Evolutionary conservation across 2,329 filamentous ascomycete species (phyloP).

Genomic region (Nannizzia gypsea): DNA sequence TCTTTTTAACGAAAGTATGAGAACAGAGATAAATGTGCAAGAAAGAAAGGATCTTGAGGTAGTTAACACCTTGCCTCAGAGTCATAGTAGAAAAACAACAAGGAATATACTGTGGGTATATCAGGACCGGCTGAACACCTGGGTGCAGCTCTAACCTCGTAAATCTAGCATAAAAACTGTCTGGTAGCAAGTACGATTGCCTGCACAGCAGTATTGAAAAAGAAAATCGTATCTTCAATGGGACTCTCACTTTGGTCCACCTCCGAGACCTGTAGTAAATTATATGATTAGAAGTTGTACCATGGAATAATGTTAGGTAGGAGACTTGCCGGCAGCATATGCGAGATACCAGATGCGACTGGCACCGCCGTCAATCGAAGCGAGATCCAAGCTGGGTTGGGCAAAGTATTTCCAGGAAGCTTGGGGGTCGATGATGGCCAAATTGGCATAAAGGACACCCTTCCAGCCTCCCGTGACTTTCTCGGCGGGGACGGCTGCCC

Average conservation of each 20-base stretch:
- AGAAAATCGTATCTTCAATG: not conserved
- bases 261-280: conserved; percentile 12
- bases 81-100: not conserved
- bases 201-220: not conserved
- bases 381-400: conserved; percentile 50
- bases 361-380: conserved; percentile 63
- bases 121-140: not conserved
- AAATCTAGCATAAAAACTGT: not conserved
- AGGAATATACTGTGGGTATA: not conserved
- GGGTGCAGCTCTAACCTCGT: not conserved
- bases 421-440: conserved; percentile 61
- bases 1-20: not conserved
- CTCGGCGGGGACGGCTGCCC: conserved; percentile 46
- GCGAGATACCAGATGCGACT: conserved; percentile 76
- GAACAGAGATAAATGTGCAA: not conserved
- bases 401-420: conserved; percentile 66
- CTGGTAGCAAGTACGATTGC: not conserved
- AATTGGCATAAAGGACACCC: conserved; percentile 71
- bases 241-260: conserved; percentile 7
- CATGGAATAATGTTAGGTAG: not conserved
- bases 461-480: conserved; percentile 66
- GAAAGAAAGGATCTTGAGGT: not conserved
- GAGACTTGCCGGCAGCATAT: conserved; percentile 53
- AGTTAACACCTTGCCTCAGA: not conserved
- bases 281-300: conserved; percentile 1